phyloP scores from a whole-genome alignment of 225 moss, liverwort and hornwort genomes.

The Anthoceros angustus region DNA sequence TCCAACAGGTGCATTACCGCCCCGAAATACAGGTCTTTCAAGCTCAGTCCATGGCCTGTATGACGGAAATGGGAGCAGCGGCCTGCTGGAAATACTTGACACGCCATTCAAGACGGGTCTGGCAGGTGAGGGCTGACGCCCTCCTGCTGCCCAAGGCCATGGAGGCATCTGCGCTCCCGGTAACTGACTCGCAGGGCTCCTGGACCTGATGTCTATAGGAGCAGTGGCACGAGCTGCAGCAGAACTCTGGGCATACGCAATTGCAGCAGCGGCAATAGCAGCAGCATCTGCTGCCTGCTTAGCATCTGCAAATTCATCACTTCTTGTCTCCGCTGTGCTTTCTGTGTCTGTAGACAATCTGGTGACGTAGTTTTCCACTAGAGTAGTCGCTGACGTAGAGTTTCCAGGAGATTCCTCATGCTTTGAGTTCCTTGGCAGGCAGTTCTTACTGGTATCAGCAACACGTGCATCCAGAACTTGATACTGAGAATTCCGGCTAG shows the following conservation, averaged over 20 bases:
- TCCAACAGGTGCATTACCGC: not conserved
- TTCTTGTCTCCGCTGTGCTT: conserved; percentile 11
- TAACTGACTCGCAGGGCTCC: conserved; percentile 24
- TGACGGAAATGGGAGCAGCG: not conserved
- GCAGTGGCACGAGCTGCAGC: conserved; percentile 65
- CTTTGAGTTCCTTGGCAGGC: conserved; percentile 33
- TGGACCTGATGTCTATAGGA: conserved; percentile 29
- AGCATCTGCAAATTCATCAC: conserved; percentile 28
- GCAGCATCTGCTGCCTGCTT: conserved; percentile 85
- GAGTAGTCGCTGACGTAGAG: conserved; percentile 15
- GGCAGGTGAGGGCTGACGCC: conserved; percentile 14
- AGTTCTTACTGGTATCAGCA: conserved; percentile 21
- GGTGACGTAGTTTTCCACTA: conserved; percentile 6
- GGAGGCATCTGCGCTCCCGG: conserved; percentile 20
- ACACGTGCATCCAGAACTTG: conserved; percentile 20
- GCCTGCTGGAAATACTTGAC: conserved; percentile 9
- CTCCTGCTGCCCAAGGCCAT: conserved; percentile 51
- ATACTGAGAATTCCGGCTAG: conserved; percentile 16
- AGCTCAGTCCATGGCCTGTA: not conserved
- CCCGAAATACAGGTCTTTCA: not conserved
- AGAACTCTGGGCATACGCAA: conserved; percentile 89
- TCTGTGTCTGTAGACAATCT: conserved; percentile 18
- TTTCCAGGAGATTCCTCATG: conserved; percentile 24
- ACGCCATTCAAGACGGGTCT: conserved; percentile 18
- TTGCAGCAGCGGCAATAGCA: conserved; percentile 82